Conservation (phyloP, 257 asterid genomes). For the Solanum pinnatisectum region DNA sequence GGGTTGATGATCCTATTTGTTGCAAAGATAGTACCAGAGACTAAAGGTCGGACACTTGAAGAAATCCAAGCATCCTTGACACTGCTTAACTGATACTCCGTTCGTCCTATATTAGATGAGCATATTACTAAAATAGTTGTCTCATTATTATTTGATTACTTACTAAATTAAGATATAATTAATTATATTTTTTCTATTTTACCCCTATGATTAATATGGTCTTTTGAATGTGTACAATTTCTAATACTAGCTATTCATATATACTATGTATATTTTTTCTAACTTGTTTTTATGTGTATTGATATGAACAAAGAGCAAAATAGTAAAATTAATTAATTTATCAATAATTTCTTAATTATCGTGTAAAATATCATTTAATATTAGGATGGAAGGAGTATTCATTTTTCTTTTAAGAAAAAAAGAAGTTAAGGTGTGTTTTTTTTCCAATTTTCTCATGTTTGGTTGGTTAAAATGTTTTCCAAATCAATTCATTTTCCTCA, state of each 20-base stretch:
- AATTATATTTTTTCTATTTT: too few species aligned
- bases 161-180: too few species aligned
- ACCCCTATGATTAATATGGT: too few species aligned
- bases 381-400: neutral
- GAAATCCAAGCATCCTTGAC: conserved; percentile 50
- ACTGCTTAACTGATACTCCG: neutral
- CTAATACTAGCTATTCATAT: neutral
- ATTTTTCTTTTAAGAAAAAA: neutral
- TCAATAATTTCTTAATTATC: too few species aligned
- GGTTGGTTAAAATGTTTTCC: too few species aligned
- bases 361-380: too few species aligned
- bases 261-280: neutral
- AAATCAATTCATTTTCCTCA: too few species aligned
- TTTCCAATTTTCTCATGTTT: too few species aligned
- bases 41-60: conserved; percentile 72
- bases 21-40: conserved; percentile 69
- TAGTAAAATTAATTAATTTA: too few species aligned
- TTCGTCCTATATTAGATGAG: neutral
- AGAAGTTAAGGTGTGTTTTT: too few species aligned
- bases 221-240: neutral
- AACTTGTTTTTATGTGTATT: neutral
- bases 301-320: neutral
- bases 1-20: conserved; percentile 40
- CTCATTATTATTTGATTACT: too few species aligned
- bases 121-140: too few species aligned